Conservation (phyloP, 495 filamentous ascomycete species). For the Apiosordaria backusii region DNA sequence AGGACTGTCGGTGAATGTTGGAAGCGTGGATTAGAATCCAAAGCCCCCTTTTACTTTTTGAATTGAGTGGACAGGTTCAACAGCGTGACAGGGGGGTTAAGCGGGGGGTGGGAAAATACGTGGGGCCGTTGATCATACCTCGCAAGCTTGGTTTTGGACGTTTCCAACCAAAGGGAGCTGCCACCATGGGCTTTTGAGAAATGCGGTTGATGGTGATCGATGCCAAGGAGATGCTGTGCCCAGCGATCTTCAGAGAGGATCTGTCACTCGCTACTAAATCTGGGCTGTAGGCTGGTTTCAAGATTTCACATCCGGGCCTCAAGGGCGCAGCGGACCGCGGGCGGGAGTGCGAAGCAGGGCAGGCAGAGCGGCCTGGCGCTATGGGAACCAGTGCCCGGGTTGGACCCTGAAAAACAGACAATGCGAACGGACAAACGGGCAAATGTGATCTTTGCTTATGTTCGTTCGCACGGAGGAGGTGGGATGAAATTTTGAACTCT, state of each 20-base stretch:
- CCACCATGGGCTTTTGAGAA: neutral
- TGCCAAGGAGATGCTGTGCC: slow-evolving; percentile 16
- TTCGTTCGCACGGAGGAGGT: neutral
- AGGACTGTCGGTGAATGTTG: neutral
- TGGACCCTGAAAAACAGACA: neutral
- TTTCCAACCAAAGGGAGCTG: slow-evolving; percentile 3
- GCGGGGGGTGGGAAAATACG: slow-evolving; percentile 9
- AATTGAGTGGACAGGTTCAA: neutral
- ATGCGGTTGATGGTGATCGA: slow-evolving; percentile 15
- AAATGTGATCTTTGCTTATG: neutral
- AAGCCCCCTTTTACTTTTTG: neutral
- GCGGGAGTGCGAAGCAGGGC: slow-evolving; percentile 4
- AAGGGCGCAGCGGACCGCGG: neutral
- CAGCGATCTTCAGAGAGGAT: neutral
- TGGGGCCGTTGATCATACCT: slow-evolving; percentile 24
- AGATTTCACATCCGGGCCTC: neutral
- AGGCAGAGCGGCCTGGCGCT: neutral
- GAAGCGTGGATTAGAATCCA: neutral
- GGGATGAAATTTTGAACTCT: neutral
- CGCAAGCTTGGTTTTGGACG: slow-evolving; percentile 5
- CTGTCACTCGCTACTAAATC: slow-evolving; percentile 2
- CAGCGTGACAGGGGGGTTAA: slow-evolving; percentile 6
- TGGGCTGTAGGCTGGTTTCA: slow-evolving; percentile 10
- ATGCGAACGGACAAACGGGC: neutral
- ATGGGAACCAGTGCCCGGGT: neutral